Conservation (phyloP, 768 basidiomycete genomes). For the Termitomyces sp. region DNA sequence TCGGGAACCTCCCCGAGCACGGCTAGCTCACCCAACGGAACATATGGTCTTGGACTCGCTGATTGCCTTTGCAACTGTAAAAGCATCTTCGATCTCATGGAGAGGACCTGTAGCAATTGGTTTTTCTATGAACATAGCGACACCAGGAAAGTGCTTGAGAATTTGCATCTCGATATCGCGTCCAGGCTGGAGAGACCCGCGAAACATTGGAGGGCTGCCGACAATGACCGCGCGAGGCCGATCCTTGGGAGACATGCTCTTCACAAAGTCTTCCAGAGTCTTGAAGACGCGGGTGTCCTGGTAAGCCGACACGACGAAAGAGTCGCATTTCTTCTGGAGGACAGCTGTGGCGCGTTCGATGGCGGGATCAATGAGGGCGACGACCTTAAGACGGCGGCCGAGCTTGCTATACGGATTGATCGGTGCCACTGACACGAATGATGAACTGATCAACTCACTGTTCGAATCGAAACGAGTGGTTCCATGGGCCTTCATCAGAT, state of each 20-base stretch:
- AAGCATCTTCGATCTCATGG: constrained; percentile 64
- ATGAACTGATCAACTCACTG: constrained; percentile 47
- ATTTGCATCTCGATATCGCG: constrained; percentile 88
- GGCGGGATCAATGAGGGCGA: constrained; percentile 91
- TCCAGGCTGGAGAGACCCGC: constrained; percentile 71
- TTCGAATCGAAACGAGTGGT: constrained; percentile 89
- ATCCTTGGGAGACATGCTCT: constrained; percentile 59
- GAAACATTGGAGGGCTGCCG: constrained; percentile 92
- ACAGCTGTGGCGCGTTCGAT: constrained; percentile 76
- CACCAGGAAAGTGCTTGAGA: constrained; percentile 82
- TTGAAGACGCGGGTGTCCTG: constrained; percentile 82
- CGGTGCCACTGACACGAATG: constrained; percentile 11
- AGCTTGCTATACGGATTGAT: constrained; percentile 62
- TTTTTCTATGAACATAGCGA: constrained; percentile 91
- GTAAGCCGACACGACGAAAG: constrained; percentile 93
- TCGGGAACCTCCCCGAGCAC: not conserved
- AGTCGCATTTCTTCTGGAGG: constrained; percentile 87
- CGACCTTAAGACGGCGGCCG: constrained; percentile 92
- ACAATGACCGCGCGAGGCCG: constrained; percentile 82
- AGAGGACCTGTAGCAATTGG: constrained; percentile 81
- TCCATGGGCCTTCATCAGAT: constrained; percentile 88
- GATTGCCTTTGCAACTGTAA: constrained; percentile 71
- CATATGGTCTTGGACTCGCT: constrained; percentile 70
- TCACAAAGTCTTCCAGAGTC: constrained; percentile 82
- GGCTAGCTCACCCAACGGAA: constrained; percentile 72